Evolutionary conservation across 1,139 yeast species (phyloP).

Genomic region (Groenewaldozyma sp.): DNA sequence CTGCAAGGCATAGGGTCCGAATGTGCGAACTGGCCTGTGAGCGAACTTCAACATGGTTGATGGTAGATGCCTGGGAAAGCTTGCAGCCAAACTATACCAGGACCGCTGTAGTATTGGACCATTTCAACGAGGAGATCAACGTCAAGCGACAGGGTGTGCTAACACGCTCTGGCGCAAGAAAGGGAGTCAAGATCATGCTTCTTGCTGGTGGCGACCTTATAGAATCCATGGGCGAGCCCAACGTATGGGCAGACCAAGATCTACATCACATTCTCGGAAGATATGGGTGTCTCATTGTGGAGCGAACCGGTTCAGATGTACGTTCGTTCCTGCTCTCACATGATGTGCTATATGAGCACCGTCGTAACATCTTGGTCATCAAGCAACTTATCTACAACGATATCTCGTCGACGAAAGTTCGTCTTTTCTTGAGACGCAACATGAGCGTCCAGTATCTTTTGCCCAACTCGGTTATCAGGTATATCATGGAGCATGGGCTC

Average conservation of each 20-base stretch:
- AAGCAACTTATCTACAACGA: conserved; percentile 95
- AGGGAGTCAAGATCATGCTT: conserved; percentile 91
- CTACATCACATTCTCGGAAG: conserved; percentile 90
- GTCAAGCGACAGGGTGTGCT: conserved; percentile 80
- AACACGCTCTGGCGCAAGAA: conserved; percentile 60
- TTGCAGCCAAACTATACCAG: conserved; percentile 85
- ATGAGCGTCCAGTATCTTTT: conserved; percentile 94
- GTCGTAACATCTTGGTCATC: conserved; percentile 86
- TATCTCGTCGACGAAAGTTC: conserved; percentile 87
- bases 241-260: conserved; percentile 97
- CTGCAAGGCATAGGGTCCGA: conserved; percentile 79
- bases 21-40: conserved; percentile 99
- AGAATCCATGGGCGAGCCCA: conserved; percentile 99
- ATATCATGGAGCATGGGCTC: conserved; percentile 83
- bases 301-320: conserved; percentile 94
- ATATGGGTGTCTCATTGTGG: conserved; percentile 93
- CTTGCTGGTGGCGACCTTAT: conserved; percentile 96
- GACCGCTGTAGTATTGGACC: conserved; percentile 92
- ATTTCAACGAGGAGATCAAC: conserved; percentile 91
- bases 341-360: conserved; percentile 94
- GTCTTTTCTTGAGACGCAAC: conserved; percentile 83
- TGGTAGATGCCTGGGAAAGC: conserved; percentile 99
- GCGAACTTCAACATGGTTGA: conserved; percentile 91
- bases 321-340: conserved; percentile 83
- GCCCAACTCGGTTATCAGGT: conserved; percentile 91